A percentile compares a stretch with the other conserved stretches of the same genome.
These are phyloP conservation scores for apple (Malus domestica) DNA, from an alignment of 306 rosid genomes.

Conservation along the genomic window ASM211411v1 NC_041796.1:7694501-7695000, in stretches of 20 bases:
- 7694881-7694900: no score
- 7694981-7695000: no score
- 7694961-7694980: no score
- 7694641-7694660: constrained; percentile 27
- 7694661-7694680: constrained; percentile 20
- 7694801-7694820: constrained; percentile 24
- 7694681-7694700: neutral
- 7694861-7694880: no score
- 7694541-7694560: neutral
- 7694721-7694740: constrained; percentile 26
- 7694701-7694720: constrained; percentile 10
- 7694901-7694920: no score
- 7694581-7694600: neutral
- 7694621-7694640: constrained; percentile 13
- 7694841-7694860: no score
- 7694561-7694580: neutral
- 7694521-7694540: constrained; percentile 15
- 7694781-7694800: constrained; percentile 25
- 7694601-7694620: neutral
- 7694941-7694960: no score
- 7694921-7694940: no score
- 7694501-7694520: constrained; percentile 9
- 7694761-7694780: constrained; percentile 12
- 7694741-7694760: neutral
- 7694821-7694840: neutral